These are phyloP conservation scores for Aspergillus tanneri DNA, from an alignment of 2,329 filamentous ascomycete genomes.

Conservation along the genomic window DNA sequence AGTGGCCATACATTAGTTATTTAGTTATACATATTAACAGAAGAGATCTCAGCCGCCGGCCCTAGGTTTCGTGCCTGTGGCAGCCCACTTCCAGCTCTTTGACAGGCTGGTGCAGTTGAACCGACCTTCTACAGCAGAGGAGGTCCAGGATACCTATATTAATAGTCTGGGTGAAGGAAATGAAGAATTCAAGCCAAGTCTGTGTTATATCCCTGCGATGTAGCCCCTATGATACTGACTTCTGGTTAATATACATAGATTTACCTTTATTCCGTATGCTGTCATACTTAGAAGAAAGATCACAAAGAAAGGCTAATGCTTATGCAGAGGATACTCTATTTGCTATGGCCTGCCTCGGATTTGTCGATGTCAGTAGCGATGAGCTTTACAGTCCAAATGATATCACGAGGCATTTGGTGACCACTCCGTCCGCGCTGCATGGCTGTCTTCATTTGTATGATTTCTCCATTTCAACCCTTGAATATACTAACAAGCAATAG, in stretches of 20 bases:
- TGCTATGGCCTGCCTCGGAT: conserved; percentile 37
- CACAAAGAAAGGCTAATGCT: conserved; percentile 3
- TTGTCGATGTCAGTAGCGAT: conserved; percentile 35
- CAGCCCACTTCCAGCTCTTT: conserved; percentile 38
- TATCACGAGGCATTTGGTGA: conserved; percentile 36
- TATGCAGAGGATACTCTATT: conserved; percentile 38
- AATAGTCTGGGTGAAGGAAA: conserved; percentile 9
- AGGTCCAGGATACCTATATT: conserved; percentile 28
- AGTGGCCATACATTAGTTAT: too few relatives aligned
- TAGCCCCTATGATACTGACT: conserved; percentile 9
- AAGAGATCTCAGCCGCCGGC: too few relatives aligned
- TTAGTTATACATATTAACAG: too few relatives aligned
- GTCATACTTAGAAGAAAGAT: too few relatives aligned
- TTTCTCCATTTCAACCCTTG: not conserved
- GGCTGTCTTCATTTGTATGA: conserved; percentile 40
- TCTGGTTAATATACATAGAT: too few relatives aligned
- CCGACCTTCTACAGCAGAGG: conserved; percentile 26
- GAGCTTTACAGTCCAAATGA: conserved; percentile 33
- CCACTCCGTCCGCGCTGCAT: conserved; percentile 37
- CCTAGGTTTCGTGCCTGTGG: conserved; percentile 41
- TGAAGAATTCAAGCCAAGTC: conserved; percentile 6
- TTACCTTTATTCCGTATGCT: too few relatives aligned
- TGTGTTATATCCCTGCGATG: conserved; percentile 18
- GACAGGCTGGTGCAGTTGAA: conserved; percentile 26
- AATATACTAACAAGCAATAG: conserved; percentile 15